Base-by-base conservation (phyloP, 1,139 yeast genomes). In the Geotrichum macrosporum region DNA sequence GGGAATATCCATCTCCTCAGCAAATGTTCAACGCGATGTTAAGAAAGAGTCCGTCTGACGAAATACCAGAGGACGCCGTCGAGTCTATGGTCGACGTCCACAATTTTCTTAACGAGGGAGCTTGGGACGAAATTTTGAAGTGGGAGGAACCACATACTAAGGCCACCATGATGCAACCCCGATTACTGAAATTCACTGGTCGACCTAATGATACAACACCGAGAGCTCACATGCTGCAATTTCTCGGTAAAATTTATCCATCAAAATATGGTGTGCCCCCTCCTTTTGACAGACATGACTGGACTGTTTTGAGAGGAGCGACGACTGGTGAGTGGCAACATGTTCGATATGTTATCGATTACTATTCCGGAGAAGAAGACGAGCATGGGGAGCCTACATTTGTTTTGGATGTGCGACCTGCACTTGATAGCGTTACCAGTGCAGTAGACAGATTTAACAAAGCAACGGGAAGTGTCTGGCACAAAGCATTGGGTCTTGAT, bases 1-100 rank as follows among this genome's bases (percentile, higher is more conserved):
- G 99, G 99, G 98, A 92, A 65, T 92, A 94, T 64, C 99, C 99
- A 1, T 87, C 96, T 1, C 98, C 99, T 1, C 98, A 92, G 65
- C 98, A 92, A 64, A 94, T 92, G 98, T 80, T 88, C 55, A 89
- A 89, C 62, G 99, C 99, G 21, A 92, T 92, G 97, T 70, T 88
- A 37, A 78, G 92, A 55, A 92, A 92, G 68, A 96, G 96, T 12
- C 88, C 88, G 60, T 71, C 70, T 2, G 86, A 81, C 26, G 83
- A 84, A 40, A 77, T 92, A 34, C 94, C 94, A 2, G 97, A 88
- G 64, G 96, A 87, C 54, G 96, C 96, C 0, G 96, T 92, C 5
- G 96, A 86, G 57, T 77, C 88, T 44, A 94, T 94, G 99, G 98
- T 94, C 30, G 94, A 84, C 53, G 95, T 92, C 40, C 99, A 94